Base-by-base conservation (phyloP, 23 red algal species). In the Cyanidium caldarium region DNA sequence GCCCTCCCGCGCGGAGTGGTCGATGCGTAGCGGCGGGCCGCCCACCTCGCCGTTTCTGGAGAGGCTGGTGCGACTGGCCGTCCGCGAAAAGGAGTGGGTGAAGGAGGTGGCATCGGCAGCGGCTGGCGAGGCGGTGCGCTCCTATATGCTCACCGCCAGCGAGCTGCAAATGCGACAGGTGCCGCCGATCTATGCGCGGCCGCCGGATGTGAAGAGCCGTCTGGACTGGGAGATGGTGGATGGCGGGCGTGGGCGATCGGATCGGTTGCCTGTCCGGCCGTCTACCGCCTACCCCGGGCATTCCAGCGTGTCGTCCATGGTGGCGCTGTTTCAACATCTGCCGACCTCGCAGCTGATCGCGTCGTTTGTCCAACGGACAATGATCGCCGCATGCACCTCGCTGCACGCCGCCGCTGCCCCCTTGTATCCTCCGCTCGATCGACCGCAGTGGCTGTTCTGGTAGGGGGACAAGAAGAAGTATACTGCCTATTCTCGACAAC, bases 21-120 rank as follows among this genome's bases (percentile, higher is more conserved):
- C 13, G 5, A 28, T 28, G 31, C 10, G 51, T 14, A 28, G 31
- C 23, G 10, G 23, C 7, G 10, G n/a, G 31, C 51, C 51, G 7
- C 51, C 51, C 7, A 28, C 51, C 7, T 21, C 51, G 51, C 51
- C 51, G 51, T 61, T 61, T 61, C 51, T 61, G 10, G 51, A 61
- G 31, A 16, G 51, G 21, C 19, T 61, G n/a, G 21, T 28, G 7
- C 51, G 51, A 21, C 10, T 61, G 23, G 51, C 51, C 5, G 7
- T 61, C 7, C 51, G 21, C 19, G 51, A 61, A 28, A 61, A 61
- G 51, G 51, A 61, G 51, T 16, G 19, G 37, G 7, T 75, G 41
- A 75, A 43, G 40, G 70, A 75, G 35, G 33, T 75, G 42, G 41
- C 70, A 1, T 61, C 46, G 38, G 58, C 70, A 2, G 70, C 70